Evolutionary conservation across 495 filamentous ascomycete genomes (phyloP).

Genomic region (Penicillium roqueforti): DNA sequence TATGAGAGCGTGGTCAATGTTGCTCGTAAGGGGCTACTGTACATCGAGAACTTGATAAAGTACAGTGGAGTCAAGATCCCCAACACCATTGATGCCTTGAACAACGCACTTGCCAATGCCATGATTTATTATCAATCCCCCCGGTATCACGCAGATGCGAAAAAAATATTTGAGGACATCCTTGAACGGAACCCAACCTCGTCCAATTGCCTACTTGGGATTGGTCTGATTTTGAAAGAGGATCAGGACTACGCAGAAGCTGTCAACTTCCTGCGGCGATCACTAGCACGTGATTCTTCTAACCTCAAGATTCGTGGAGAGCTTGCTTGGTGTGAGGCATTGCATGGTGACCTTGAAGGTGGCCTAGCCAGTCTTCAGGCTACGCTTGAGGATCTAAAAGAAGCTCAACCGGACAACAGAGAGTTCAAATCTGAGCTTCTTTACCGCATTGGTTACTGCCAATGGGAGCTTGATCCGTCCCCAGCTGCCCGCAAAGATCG

Average conservation of each 20-base stretch:
- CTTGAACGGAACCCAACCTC: constrained; percentile 66
- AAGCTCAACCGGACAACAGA: constrained; percentile 52
- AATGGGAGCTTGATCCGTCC: constrained; percentile 78
- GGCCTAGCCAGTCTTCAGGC: constrained; percentile 64
- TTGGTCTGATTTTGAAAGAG: constrained; percentile 87
- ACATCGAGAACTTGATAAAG: constrained; percentile 53
- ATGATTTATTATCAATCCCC: constrained; percentile 85
- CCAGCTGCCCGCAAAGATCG: constrained; percentile 68
- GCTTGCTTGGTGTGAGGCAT: constrained; percentile 81
- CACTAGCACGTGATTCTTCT: constrained; percentile 60
- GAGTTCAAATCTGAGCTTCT: constrained; percentile 77
- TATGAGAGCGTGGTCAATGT: constrained; percentile 78
- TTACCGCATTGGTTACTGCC: constrained; percentile 82
- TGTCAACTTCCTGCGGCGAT: constrained; percentile 69
- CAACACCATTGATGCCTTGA: constrained; percentile 67
- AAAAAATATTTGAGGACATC: constrained; percentile 71
- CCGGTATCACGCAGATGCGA: constrained; percentile 84
- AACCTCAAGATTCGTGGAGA: constrained; percentile 78
- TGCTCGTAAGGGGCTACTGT: constrained; percentile 63
- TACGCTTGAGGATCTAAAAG: constrained; percentile 57
- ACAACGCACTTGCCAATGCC: constrained; percentile 71
- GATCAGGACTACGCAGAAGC: constrained; percentile 81
- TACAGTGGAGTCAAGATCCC: constrained; percentile 62
- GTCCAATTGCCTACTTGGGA: constrained; percentile 77
- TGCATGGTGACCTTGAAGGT: constrained; percentile 66